Base-by-base conservation (phyloP, 129 eudicot species). In the Lactuca sativa region DNA sequence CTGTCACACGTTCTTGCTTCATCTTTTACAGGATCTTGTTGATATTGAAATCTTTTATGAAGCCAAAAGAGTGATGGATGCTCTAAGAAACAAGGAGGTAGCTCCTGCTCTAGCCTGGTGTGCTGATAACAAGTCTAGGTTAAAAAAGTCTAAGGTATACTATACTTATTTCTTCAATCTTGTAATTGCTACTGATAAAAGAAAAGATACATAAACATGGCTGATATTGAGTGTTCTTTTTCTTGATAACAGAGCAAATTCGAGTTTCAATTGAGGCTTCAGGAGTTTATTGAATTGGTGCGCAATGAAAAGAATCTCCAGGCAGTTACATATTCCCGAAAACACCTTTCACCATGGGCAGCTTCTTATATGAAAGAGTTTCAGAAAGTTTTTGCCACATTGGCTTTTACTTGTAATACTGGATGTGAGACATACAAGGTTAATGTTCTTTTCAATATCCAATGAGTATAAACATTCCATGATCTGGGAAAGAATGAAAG, bases 51-150 rank as follows among this genome's bases (percentile, higher is more conserved):
- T 95, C 53, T 95, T 95, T 82, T 77, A 87, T 70, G 99, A 95
- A 87, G 99, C 99, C 64, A 90, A 77, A 75, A 90, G 57, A 69
- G 93, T 95, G 66, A 95, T 90, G 56, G 97, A 83, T 75, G 97
- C 99, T 73, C 93, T 95, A 74, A 86, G 74, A 43, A 85, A 80
- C 61, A 95, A 90, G 78, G 89, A 90, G 72, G 93, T 95, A 33
- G 87, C 87, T 56, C 99, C 99, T 77, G 99, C 99, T 67, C 67
- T 95, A 59, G 99, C 91, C 65, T 95, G 99, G 99, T 95, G 97
- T 77, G 80, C 91, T 69, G 99, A 95, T 30, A 95, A 95, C 77
- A 95, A 90, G 72, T 85, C 99, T 37, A 87, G 89, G 88, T 76
- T 95, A 62, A 95, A 95, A 82, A 90, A 90, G 81, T 81, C 95